A percentile compares a stretch with the other conserved stretches of the same genome.
Conservation (phyloP, 2,329 filamentous ascomycete genomes). For the Apiospora malaysiana region DNA sequence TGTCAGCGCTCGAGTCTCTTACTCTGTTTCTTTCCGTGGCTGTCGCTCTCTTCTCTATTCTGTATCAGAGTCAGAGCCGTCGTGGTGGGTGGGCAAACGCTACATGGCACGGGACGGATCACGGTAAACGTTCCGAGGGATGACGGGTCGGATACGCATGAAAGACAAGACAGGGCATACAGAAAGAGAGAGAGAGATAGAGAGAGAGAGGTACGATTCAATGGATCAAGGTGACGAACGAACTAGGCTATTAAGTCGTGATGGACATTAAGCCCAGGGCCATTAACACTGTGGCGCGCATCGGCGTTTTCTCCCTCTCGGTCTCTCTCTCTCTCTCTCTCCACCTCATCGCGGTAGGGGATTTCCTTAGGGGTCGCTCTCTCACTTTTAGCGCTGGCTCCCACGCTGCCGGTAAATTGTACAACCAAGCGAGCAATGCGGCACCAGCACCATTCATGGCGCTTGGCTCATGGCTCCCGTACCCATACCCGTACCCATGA, state of each 20-base stretch:
- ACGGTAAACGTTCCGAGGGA: neutral
- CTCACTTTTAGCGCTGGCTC: conserved; percentile 8
- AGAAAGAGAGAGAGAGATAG: neutral
- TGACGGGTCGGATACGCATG: neutral
- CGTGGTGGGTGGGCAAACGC: neutral
- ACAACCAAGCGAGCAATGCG: conserved; percentile 10
- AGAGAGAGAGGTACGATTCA: neutral
- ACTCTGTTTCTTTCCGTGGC: neutral
- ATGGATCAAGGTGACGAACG: conserved; percentile 9
- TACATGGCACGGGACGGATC: neutral
- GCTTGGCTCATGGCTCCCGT: neutral
- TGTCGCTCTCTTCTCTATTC: neutral
- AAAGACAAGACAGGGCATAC: neutral
- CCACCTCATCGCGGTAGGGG: neutral
- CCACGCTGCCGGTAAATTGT: conserved; percentile 5
- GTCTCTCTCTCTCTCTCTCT: too few species aligned
- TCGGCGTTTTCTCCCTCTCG: neutral
- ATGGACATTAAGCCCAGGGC: neutral
- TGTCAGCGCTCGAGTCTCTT: neutral
- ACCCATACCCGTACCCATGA: neutral
- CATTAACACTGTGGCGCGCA: neutral
- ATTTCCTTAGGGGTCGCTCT: neutral
- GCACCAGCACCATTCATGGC: neutral
- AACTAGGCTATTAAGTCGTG: neutral
- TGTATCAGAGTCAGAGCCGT: neutral